These are phyloP conservation scores for Lactarius hengduanensis DNA, from an alignment of 768 basidiomycete species.

Conservation along the genomic window DNA sequence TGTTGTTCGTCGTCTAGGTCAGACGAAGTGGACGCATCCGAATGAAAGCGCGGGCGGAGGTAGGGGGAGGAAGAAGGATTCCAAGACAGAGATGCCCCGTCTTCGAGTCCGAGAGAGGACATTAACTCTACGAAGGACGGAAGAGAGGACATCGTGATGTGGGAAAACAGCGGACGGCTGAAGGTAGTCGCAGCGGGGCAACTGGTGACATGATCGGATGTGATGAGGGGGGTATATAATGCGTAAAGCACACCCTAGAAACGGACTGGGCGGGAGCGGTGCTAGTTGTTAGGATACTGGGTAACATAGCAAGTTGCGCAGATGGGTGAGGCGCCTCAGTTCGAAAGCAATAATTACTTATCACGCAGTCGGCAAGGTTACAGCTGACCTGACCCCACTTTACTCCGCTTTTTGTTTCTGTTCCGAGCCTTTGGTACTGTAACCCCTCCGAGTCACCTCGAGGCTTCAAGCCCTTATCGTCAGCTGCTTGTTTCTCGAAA, in stretches of 20 bases:
- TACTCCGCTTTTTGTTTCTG: slow-evolving; percentile 4
- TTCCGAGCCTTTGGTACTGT: neutral
- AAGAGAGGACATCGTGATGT: slow-evolving; percentile 57
- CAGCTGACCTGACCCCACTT: slow-evolving; percentile 15
- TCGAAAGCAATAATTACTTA: slow-evolving; percentile 24
- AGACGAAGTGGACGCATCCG: slow-evolving; percentile 45
- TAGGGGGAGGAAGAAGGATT: slow-evolving; percentile 28
- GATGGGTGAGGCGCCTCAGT: slow-evolving; percentile 25
- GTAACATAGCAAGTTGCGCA: slow-evolving; percentile 28
- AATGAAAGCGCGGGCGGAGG: slow-evolving; percentile 36
- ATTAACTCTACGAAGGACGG: slow-evolving; percentile 89
- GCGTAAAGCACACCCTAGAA: slow-evolving; percentile 21
- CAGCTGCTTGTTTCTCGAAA: neutral
- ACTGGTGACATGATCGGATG: slow-evolving; percentile 13
- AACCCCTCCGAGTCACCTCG: neutral
- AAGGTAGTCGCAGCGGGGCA: slow-evolving; percentile 26
- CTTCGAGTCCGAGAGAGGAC: slow-evolving; percentile 75
- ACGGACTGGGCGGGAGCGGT: slow-evolving; percentile 25
- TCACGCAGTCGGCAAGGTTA: slow-evolving; percentile 31
- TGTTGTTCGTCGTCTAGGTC: slow-evolving; percentile 28
- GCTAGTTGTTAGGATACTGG: slow-evolving; percentile 28
- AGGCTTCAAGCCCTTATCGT: neutral
- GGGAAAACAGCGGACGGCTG: slow-evolving; percentile 30
- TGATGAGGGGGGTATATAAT: slow-evolving; percentile 27
- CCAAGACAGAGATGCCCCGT: slow-evolving; percentile 33